Evolutionary conservation across 192 early-diverging fungal genomes (phyloP).

Genomic region (Coemansia sp.): DNA sequence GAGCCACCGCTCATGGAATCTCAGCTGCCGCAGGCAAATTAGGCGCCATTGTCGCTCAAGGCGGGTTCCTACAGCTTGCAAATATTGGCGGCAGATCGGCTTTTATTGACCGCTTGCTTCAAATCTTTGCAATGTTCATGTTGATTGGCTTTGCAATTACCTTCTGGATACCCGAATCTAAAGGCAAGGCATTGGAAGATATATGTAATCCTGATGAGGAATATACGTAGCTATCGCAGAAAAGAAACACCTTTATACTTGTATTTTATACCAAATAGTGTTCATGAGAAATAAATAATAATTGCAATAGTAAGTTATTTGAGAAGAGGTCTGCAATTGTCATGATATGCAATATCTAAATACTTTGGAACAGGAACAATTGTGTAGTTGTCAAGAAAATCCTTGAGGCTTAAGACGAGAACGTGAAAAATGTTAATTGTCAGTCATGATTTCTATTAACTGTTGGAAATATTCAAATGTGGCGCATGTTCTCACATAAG

Average conservation of each 20-base stretch:
- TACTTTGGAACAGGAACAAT: no score
- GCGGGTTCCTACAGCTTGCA: slow-evolving; percentile 67
- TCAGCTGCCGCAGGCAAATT: slow-evolving; percentile 76
- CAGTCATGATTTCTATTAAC: not conserved
- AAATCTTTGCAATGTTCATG: slow-evolving; percentile 74
- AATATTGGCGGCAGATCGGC: slow-evolving; percentile 65
- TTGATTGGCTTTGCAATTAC: slow-evolving; percentile 60
- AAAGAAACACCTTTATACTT: not conserved
- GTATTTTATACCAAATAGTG: no score
- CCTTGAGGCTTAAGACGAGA: no score
- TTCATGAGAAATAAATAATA: not conserved
- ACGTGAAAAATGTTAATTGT: no score
- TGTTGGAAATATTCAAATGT: not conserved
- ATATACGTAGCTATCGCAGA: slow-evolving; percentile 2
- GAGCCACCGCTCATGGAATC: slow-evolving; percentile 77
- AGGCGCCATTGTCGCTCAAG: slow-evolving; percentile 72
- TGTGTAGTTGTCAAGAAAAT: no score
- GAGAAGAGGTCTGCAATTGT: no score
- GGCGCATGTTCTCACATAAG: not conserved
- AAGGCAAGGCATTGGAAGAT: slow-evolving; percentile 46
- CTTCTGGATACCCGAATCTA: slow-evolving; percentile 50
- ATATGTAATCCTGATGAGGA: slow-evolving; percentile 41
- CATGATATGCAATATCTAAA: no score
- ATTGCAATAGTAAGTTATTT: no score
- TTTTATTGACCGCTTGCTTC: slow-evolving; percentile 61